Percentiles rank a stretch among this genome's conserved stretches.
Conservation (phyloP, 2,329 filamentous ascomycete species). For the Exophiala sp. region DNA sequence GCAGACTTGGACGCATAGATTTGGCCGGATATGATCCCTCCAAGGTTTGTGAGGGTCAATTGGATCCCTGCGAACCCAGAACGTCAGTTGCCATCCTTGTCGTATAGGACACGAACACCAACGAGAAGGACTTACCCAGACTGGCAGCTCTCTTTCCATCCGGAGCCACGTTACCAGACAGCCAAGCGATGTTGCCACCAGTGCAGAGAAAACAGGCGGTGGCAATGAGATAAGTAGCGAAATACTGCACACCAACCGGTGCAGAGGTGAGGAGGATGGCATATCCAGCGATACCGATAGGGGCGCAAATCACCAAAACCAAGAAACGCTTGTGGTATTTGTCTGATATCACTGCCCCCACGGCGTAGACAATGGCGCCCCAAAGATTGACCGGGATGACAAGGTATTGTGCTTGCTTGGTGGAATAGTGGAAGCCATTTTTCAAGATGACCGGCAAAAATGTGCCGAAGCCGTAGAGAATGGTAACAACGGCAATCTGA, state of each 20-base stretch:
- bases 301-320: slow-evolving; percentile 34
- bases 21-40: no score
- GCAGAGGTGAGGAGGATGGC: slow-evolving; percentile 31
- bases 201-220: no score
- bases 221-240: slow-evolving; percentile 30
- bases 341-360: slow-evolving; percentile 32
- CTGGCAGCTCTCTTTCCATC: no score
- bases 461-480: slow-evolving; percentile 43
- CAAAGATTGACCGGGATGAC: slow-evolving; percentile 35
- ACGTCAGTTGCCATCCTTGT: no score
- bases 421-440: slow-evolving; percentile 45
- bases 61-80: no score
- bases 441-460: slow-evolving; percentile 54
- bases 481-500: slow-evolving; percentile 35
- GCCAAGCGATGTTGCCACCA: no score
- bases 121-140: no score
- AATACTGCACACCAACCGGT: slow-evolving; percentile 30
- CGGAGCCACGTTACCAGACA: no score
- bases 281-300: slow-evolving; percentile 34
- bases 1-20: no score
- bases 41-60: no score
- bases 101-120: no score
- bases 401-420: slow-evolving; percentile 38
- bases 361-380: slow-evolving; percentile 31
- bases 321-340: slow-evolving; percentile 32